A percentile compares a stretch with the other conserved stretches of the same genome.
Evolutionary conservation across 345 rosid genomes (phyloP).

Genomic region (Citrus sp.): DNA sequence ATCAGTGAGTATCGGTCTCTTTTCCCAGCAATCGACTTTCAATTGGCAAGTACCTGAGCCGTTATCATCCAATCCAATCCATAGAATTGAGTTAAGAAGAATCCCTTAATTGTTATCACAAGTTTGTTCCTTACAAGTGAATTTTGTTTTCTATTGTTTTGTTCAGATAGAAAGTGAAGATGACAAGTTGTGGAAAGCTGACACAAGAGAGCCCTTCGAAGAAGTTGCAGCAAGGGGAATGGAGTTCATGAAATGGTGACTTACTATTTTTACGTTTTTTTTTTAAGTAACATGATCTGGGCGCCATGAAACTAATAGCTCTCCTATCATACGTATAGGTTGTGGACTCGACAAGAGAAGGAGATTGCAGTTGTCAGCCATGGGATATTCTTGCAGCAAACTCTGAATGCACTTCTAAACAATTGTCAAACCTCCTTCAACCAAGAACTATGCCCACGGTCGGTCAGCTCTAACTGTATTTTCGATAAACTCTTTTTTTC

Average conservation of each 20-base stretch:
- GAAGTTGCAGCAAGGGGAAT: constrained; percentile 61
- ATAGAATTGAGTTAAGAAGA: too few relatives aligned
- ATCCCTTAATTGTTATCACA: neutral
- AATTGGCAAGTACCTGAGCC: constrained; percentile 40
- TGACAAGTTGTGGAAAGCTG: constrained; percentile 53
- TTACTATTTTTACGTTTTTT: neutral
- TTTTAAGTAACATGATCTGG: too few relatives aligned
- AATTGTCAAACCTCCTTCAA: constrained; percentile 23
- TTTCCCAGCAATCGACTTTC: constrained; percentile 69
- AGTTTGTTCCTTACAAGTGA: neutral
- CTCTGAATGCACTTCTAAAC: constrained; percentile 41
- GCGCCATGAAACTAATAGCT: neutral
- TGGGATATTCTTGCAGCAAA: constrained; percentile 56
- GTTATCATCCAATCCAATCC: neutral
- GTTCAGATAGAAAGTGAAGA: constrained; percentile 68
- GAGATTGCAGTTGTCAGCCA: constrained; percentile 83
- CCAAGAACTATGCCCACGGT: constrained; percentile 35
- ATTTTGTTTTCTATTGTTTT: neutral
- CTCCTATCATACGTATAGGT: constrained; percentile 30
- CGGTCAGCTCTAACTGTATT: neutral
- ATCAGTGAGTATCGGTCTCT: constrained; percentile 44
- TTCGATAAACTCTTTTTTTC: too few relatives aligned
- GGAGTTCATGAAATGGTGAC: constrained; percentile 55
- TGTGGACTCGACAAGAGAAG: constrained; percentile 73
- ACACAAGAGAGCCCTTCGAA: constrained; percentile 44